Conservation (phyloP, 257 asterid genomes). For the Fraxinus cuspidata region DNA sequence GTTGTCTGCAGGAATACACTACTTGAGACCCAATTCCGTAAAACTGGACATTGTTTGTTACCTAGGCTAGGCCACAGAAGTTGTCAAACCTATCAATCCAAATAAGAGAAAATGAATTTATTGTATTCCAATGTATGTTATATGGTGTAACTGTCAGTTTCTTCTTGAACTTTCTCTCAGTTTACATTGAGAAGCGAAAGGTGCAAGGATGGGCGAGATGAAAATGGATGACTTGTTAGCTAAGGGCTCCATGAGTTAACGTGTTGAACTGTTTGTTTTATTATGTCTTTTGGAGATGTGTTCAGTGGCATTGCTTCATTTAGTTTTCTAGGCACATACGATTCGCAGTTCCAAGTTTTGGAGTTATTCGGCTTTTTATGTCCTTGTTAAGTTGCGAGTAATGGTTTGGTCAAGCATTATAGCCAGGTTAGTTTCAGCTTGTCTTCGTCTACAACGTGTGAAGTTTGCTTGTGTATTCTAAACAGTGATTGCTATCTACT, state of each 20-base stretch:
- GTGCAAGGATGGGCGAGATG: background rate
- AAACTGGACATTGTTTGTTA: constrained; percentile 11
- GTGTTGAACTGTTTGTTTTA: background rate
- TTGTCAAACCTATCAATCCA: constrained; percentile 12
- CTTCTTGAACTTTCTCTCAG: background rate
- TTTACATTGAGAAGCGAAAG: background rate
- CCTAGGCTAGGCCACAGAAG: background rate
- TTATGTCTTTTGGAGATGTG: background rate
- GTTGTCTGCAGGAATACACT: constrained; percentile 21
- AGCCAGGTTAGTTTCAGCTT: too few relatives aligned
- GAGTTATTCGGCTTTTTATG: too few relatives aligned
- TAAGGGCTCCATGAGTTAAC: background rate
- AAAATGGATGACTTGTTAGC: background rate
- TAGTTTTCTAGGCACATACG: background rate
- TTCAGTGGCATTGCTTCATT: background rate
- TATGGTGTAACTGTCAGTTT: background rate
- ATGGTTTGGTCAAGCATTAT: too few relatives aligned
- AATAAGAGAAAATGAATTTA: background rate
- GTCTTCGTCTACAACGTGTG: too few relatives aligned
- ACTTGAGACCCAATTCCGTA: constrained; percentile 10
- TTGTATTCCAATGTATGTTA: constrained; percentile 10
- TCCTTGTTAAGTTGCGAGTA: too few relatives aligned
- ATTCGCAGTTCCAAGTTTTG: too few relatives aligned
- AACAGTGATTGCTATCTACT: too few relatives aligned
- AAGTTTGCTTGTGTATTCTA: too few relatives aligned